Conservation (phyloP, 768 basidiomycete species). For the Lactifluus subvellereus region DNA sequence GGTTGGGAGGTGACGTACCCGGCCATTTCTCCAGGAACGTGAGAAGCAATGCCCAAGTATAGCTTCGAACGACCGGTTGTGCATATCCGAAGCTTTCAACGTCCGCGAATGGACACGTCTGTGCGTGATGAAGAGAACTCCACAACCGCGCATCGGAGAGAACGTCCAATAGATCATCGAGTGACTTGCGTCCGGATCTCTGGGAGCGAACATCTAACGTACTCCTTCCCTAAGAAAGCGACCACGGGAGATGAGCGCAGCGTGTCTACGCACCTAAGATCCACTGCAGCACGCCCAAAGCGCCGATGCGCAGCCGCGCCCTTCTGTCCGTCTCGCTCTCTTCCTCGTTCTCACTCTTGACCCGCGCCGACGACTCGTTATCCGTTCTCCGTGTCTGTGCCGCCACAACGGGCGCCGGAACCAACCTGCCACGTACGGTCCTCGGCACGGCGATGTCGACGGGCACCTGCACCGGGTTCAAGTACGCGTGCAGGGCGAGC, state of each 20-base stretch:
- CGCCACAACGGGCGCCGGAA: slow-evolving; percentile 26
- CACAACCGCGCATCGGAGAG: slow-evolving; percentile 51
- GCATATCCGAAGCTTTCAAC: slow-evolving; percentile 49
- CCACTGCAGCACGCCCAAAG: slow-evolving; percentile 60
- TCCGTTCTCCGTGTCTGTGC: slow-evolving; percentile 31
- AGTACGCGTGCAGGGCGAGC: slow-evolving; percentile 44
- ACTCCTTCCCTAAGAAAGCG: neutral
- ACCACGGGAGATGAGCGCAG: neutral
- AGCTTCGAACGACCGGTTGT: slow-evolving; percentile 69
- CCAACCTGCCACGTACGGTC: slow-evolving; percentile 31
- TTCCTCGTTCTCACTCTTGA: slow-evolving; percentile 54
- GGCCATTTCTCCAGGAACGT: slow-evolving; percentile 40
- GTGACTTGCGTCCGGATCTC: neutral
- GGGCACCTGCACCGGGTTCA: slow-evolving; percentile 59
- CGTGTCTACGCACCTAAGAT: slow-evolving; percentile 45
- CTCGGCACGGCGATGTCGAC: slow-evolving; percentile 32
- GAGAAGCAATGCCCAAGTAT: slow-evolving; percentile 58
- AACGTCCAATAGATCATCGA: slow-evolving; percentile 35
- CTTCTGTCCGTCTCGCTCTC: slow-evolving; percentile 65
- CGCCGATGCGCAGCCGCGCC: slow-evolving; percentile 63
- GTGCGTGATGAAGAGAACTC: slow-evolving; percentile 48
- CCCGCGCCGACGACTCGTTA: slow-evolving; percentile 28
- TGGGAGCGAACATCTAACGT: slow-evolving; percentile 17
- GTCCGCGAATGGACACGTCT: slow-evolving; percentile 38
- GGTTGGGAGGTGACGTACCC: slow-evolving; percentile 32